Evolutionary conservation across 352 stramenopile species (phyloP), one percentile per base, ranked within the genome.

Genomic region (Thalassiosira mediterranea): DNA sequence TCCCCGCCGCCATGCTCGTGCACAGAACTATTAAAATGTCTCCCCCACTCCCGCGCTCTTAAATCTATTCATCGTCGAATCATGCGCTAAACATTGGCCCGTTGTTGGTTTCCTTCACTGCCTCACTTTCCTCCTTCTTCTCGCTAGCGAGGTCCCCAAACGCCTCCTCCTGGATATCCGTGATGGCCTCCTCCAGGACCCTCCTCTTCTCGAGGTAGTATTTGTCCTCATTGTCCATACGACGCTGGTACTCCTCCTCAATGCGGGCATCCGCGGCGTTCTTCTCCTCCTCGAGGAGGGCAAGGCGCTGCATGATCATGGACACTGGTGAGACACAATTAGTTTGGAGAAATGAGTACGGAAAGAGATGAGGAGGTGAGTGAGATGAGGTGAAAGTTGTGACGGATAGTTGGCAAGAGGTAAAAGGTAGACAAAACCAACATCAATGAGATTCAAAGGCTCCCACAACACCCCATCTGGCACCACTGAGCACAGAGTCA

Each of bases 261-360:
- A 93, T 72, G 17, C 81, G 60, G 19, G 40, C 42, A 70, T 89
- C 72, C 0, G 69, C 81, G 3, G 81, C 86, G 31, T 76, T 66
- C 59, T 87, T 91, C 76, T 93, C 88, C 58, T 91, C 75, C 59
- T 93, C 85, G 26, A 93, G 72, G 46, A 90, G 53, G 2, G 85
- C 85, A 23, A 93, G 68, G 37, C 73, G 68, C 66, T 91, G 68
- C 86, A 92, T 91, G 3, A 92, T 72, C 28, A 74, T 77, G 37
- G 83, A 68, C 8, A 93, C 49, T 31, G 17, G 48, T 15, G 15
- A 15, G 15, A 15, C 8, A 15, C 37, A 44, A 44, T 44, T 15
- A 8, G n/a, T n/a, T n/a, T n/a, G n/a, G n/a, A n/a, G n/a, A n/a
- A n/a, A n/a, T n/a, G n/a, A 46, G 34, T 8, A 5, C 15, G 4